phyloP scores from a whole-genome alignment of 257 asterid genomes.

The Scutellaria galericulata region DNA sequence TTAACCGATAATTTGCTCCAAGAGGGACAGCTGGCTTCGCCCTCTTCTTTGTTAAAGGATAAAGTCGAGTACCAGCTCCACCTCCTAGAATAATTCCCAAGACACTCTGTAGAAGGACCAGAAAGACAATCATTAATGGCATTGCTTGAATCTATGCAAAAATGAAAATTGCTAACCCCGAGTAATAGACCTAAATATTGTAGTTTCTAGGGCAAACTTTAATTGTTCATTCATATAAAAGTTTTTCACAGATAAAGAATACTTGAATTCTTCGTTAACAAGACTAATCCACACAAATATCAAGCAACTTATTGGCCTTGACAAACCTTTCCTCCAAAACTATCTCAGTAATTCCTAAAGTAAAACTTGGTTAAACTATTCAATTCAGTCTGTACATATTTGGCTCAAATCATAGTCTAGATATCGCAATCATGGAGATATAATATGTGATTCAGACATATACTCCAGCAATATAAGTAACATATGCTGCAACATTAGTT shows the following conservation, averaged over 20 bases:
- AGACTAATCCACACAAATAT: conserved; percentile 21
- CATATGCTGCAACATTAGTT: conserved; percentile 6
- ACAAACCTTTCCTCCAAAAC: background rate
- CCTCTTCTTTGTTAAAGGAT: conserved; percentile 91
- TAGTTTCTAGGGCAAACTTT: conserved; percentile 17
- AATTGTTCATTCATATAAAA: conserved; percentile 4
- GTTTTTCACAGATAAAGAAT: conserved; percentile 6
- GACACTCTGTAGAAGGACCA: conserved; percentile 68
- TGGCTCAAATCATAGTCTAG: conserved; percentile 11
- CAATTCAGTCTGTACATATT: background rate
- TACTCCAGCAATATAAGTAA: conserved; percentile 1
- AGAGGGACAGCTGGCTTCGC: conserved; percentile 98
- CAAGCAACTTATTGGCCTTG: background rate
- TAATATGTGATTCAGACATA: background rate
- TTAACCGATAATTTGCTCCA: conserved; percentile 90
- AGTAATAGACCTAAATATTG: conserved; percentile 14
- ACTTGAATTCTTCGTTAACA: background rate
- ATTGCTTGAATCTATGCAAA: conserved; percentile 5
- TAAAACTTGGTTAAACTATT: background rate
- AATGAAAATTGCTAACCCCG: conserved; percentile 4
- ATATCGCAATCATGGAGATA: background rate
- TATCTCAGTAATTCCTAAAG: conserved; percentile 4
- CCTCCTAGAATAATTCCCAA: conserved; percentile 95
- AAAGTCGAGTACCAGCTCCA: conserved; percentile 96
- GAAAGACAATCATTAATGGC: conserved; percentile 21